These are phyloP conservation scores for Candida khao-thaluensis DNA, from an alignment of 805 yeast genomes.

Conservation along the genomic window DNA sequence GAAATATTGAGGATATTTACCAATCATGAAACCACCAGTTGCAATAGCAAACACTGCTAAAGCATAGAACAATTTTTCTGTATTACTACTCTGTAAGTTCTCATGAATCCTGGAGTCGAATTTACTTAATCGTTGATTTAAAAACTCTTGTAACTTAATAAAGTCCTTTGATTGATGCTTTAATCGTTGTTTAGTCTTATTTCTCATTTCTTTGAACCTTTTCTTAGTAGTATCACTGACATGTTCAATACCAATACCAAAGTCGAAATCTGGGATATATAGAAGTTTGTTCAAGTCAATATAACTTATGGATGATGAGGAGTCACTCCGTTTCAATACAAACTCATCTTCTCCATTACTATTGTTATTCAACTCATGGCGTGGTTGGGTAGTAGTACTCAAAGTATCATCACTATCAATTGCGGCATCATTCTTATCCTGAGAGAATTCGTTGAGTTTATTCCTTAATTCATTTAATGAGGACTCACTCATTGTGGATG, in stretches of 20 bases:
- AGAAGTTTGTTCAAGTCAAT: constrained; percentile 38
- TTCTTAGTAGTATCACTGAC: constrained; percentile 37
- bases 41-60: constrained; percentile 67
- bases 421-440: constrained; percentile 9
- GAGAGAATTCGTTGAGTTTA: constrained; percentile 8
- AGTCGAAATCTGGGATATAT: constrained; percentile 42
- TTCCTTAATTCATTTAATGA: constrained; percentile 14
- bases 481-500: constrained; percentile 12
- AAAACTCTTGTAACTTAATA: constrained; percentile 29
- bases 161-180: constrained; percentile 28
- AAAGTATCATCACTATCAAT: constrained; percentile 6
- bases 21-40: constrained; percentile 70
- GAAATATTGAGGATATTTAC: constrained; percentile 71
- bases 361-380: background rate
- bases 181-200: constrained; percentile 32
- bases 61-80: constrained; percentile 81
- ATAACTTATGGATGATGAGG: constrained; percentile 28
- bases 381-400: background rate
- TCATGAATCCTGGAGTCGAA: constrained; percentile 38
- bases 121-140: constrained; percentile 30
- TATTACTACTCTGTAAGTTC: constrained; percentile 33
- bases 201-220: constrained; percentile 35
- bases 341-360: constrained; percentile 4
- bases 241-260: constrained; percentile 37
- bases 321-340: constrained; percentile 22